Conservation (phyloP, 129 eudicot genomes). For the Pittosporum tobira region DNA sequence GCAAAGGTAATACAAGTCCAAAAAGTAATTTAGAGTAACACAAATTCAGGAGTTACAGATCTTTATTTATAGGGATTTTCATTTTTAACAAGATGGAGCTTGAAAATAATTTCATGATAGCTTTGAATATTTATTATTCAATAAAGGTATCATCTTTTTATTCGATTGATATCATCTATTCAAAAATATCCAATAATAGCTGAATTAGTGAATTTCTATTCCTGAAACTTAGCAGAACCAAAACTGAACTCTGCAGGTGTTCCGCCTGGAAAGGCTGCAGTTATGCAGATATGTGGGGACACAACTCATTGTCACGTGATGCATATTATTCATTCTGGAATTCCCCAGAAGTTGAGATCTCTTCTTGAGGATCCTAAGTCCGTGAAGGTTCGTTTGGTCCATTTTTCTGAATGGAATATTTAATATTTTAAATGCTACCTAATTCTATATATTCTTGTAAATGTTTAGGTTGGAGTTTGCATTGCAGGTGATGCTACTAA, state of each 20-base stretch:
- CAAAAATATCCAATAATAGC: neutral
- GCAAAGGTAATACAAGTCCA: no score
- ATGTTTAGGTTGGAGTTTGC: constrained; percentile 57
- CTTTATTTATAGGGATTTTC: no score
- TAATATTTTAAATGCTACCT: neutral
- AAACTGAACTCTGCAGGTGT: constrained; percentile 44
- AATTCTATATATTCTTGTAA: neutral
- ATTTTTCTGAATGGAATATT: neutral
- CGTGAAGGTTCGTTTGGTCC: constrained; percentile 36
- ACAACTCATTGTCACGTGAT: constrained; percentile 51
- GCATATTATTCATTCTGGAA: constrained; percentile 77
- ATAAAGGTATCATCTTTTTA: neutral
- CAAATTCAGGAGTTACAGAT: no score
- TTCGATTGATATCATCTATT: neutral
- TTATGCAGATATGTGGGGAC: constrained; percentile 77
- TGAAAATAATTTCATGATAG: neutral
- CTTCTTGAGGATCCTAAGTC: constrained; percentile 62
- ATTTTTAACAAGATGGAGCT: neutral
- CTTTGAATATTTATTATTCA: no score
- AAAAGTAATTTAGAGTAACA: no score
- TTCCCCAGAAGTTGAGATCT: constrained; percentile 46
- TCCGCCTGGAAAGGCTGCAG: constrained; percentile 64
- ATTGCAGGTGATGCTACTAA: constrained; percentile 72
- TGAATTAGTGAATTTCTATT: neutral
- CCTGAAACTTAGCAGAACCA: constrained; percentile 1